Evolutionary conservation across 1,139 yeast species (phyloP), one percentile per base, ranked within the genome.

Genomic region (Candida pseudoviswanathii): DNA sequence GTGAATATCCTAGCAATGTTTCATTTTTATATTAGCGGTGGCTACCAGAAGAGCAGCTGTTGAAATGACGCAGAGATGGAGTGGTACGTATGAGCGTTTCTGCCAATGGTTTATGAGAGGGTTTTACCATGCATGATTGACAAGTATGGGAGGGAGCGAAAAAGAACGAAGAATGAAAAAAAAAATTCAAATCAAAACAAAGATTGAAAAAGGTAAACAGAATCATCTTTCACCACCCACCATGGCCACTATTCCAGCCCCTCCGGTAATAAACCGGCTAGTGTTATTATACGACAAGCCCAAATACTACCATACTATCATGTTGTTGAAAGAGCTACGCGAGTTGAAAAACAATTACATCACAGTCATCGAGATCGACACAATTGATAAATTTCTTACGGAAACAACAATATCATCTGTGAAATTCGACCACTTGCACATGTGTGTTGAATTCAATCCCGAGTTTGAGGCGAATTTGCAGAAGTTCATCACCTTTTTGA

Each of bases 361-460:
- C 8, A 58, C 65, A 1, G 58, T 62, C 7, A 44, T 65, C 5
- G 68, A 66, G 40, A 56, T 65, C 27, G 52, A 54, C 25, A 48
- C 53, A 5, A 53, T 56, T 9, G 55, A 55, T 25, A 51, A 53
- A 16, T 49, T 51, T 21, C 30, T 51, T 10, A 43, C 46, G 21
- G 59, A 55, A 46, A 46, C 50, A 5, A 43, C 51, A 10, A 46
- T 47, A 10, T 49, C 58, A 5, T 54, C 59, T 38, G 58, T 58
- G 9, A 54, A 43, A n/a, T 73, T 62, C 51, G 61, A 66, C 32
- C 60, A 56, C 48, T 52, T 73, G 41, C 71, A 70, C 51, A 63
- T 75, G 41, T 69, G 73, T 52, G 58, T 74, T 10, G 76, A 71
- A 50, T 69, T 71, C 52, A 66, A 63, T 50, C 68, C 63, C 38